Evolutionary conservation across 352 stramenopile genomes (phyloP).

Genomic region (Pythium pyrilobum): DNA sequence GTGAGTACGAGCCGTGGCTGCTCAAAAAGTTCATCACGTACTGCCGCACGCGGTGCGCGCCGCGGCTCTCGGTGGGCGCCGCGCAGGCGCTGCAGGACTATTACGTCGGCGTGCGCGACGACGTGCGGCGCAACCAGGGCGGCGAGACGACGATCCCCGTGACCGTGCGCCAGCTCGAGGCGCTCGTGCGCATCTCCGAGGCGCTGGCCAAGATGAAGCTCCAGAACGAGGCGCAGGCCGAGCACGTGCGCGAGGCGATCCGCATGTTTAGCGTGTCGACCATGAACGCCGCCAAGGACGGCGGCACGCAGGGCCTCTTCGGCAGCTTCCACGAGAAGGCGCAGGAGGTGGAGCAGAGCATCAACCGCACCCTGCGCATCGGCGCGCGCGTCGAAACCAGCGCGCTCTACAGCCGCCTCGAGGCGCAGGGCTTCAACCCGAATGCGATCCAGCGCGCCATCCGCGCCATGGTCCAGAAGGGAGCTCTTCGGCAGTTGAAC

Average conservation of each 20-base stretch:
- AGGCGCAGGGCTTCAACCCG: constrained; percentile 77
- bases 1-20: constrained; percentile 79
- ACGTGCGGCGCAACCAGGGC: constrained; percentile 86
- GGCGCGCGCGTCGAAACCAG: constrained; percentile 74
- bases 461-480: constrained; percentile 84
- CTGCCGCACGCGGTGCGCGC: constrained; percentile 92
- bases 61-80: constrained; percentile 88
- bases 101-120: constrained; percentile 97
- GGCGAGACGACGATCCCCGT: constrained; percentile 92
- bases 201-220: constrained; percentile 98
- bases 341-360: constrained; percentile 77
- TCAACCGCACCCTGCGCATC: constrained; percentile 79
- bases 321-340: constrained; percentile 79
- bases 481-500: constrained; percentile 67
- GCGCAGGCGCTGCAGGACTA: constrained; percentile 93
- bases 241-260: constrained; percentile 96
- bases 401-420: constrained; percentile 73
- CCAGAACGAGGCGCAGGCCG: constrained; percentile 64
- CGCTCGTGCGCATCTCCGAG: constrained; percentile 96
- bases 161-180: constrained; percentile 98
- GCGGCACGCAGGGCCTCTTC: constrained; percentile 80
- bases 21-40: constrained; percentile 99
- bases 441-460: constrained; percentile 85
- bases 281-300: constrained; percentile 94
- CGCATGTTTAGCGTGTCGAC: constrained; percentile 98